These are phyloP conservation scores for Venturiaceae sp. DNA, from an alignment of 2,329 filamentous ascomycete genomes.

Conservation along the genomic window DNA sequence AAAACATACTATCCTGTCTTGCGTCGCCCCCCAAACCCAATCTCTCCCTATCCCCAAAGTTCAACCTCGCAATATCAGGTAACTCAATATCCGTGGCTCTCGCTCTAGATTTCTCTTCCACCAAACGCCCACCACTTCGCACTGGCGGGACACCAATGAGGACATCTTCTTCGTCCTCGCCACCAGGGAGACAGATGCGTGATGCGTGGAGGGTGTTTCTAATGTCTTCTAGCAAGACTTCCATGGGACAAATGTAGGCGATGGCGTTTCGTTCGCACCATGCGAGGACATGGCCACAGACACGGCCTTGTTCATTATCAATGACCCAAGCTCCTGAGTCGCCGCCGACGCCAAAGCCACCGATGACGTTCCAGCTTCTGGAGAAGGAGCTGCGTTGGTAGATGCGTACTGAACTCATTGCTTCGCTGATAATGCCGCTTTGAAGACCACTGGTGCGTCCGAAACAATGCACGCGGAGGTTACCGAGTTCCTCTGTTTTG, in stretches of 20 bases:
- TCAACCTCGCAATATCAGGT: conserved; percentile 2
- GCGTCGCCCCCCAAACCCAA: conserved; percentile 1
- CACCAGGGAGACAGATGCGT: conserved; percentile 62
- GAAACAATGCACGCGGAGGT: conserved; percentile 74
- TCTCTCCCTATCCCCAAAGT: conserved; percentile 4
- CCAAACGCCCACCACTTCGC: not conserved
- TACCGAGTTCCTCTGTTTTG: conserved; percentile 53
- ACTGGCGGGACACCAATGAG: not conserved
- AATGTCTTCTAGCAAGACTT: conserved; percentile 78
- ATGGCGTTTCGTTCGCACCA: conserved; percentile 73
- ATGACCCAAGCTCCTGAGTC: conserved; percentile 93
- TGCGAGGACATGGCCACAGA: conserved; percentile 85
- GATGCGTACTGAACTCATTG: conserved; percentile 77
- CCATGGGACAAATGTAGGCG: conserved; percentile 94
- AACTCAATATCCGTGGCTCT: not conserved
- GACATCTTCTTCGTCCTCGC: not conserved
- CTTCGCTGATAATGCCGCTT: conserved; percentile 65
- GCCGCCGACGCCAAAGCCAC: conserved; percentile 63
- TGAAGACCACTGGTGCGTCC: conserved; percentile 80
- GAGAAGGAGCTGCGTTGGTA: conserved; percentile 75
- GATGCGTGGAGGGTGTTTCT: conserved; percentile 63
- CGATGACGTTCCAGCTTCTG: conserved; percentile 55
- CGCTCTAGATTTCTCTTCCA: not conserved
- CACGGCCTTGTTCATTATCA: conserved; percentile 63
- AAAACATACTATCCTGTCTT: not conserved